Evolutionary conservation across 2,329 filamentous ascomycete species (phyloP).

Genomic region (Fusarium coicis): DNA sequence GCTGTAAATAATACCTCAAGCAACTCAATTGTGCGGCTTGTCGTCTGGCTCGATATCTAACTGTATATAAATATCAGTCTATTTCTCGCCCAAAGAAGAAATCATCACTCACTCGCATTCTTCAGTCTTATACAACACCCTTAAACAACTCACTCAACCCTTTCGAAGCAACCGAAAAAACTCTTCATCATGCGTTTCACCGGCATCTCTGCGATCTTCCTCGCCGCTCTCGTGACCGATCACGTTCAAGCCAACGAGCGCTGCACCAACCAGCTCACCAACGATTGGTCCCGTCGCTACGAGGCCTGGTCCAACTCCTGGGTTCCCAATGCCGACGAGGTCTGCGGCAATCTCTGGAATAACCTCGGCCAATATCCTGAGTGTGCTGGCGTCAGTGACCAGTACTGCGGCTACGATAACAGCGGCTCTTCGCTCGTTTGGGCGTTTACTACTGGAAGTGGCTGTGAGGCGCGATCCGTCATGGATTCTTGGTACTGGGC

Average conservation of each 20-base stretch:
- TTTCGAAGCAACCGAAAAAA: not conserved
- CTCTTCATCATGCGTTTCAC: not conserved
- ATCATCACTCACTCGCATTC: not conserved
- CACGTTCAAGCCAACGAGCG: not conserved
- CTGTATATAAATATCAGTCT: not conserved
- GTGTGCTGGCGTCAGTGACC: not conserved
- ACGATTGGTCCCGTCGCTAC: not conserved
- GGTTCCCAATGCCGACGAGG: rapidly evolving
- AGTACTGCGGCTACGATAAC: not conserved
- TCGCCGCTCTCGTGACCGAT: not conserved
- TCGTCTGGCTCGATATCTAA: rapidly evolving
- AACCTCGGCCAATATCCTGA: not conserved
- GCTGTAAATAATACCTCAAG: not conserved
- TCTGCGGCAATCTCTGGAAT: not conserved
- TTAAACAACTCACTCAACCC: not conserved
- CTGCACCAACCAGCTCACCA: not conserved
- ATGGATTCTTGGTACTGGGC: not conserved
- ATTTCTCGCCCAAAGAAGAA: rapidly evolving
- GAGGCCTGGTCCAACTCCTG: not conserved
- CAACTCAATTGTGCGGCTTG: not conserved
- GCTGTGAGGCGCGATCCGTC: not conserved
- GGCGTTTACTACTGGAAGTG: not conserved
- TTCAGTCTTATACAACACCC: not conserved
- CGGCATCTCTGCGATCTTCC: not conserved
- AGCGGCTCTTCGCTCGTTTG: not conserved